Percentiles rank a stretch among this genome's conserved stretches.
Evolutionary conservation across 179 eudicot species (phyloP).

Genomic region (Spergularia azorica): DNA sequence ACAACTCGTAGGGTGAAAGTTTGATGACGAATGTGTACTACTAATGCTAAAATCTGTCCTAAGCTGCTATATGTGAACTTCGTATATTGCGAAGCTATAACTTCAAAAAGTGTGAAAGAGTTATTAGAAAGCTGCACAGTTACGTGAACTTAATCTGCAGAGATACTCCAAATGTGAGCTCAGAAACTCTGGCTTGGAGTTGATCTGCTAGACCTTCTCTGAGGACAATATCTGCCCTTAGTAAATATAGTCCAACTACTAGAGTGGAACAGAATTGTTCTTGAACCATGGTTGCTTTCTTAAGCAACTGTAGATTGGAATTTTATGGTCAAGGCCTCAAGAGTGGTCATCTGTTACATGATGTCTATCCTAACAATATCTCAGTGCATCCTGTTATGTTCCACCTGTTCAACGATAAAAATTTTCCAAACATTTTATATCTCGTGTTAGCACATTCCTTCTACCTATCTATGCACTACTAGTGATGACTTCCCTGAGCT

Average conservation of each 20-base stretch:
- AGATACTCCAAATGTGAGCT: not conserved
- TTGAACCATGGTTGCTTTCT: not conserved
- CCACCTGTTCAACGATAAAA: not conserved
- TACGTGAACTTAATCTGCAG: not conserved
- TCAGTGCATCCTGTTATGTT: not conserved
- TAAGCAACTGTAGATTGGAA: not conserved
- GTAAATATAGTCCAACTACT: not conserved
- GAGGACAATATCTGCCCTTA: not conserved
- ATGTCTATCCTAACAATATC: not conserved
- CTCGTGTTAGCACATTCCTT: not conserved
- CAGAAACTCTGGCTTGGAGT: not conserved
- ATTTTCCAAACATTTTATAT: not conserved
- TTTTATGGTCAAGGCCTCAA: not conserved
- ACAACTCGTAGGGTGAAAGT: not conserved
- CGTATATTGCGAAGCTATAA: not conserved
- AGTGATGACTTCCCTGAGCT: not conserved
- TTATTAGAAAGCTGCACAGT: not conserved
- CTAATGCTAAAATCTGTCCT: not conserved
- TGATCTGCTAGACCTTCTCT: not conserved
- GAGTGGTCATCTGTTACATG: not conserved
- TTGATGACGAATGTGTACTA: not conserved
- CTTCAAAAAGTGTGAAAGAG: slow-evolving; percentile 4
- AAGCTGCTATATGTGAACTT: not conserved
- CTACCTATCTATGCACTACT: not conserved
- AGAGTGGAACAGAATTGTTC: not conserved